Evolutionary conservation across 257 asterid species (phyloP).

Genomic region (Penstemon barbatus): DNA sequence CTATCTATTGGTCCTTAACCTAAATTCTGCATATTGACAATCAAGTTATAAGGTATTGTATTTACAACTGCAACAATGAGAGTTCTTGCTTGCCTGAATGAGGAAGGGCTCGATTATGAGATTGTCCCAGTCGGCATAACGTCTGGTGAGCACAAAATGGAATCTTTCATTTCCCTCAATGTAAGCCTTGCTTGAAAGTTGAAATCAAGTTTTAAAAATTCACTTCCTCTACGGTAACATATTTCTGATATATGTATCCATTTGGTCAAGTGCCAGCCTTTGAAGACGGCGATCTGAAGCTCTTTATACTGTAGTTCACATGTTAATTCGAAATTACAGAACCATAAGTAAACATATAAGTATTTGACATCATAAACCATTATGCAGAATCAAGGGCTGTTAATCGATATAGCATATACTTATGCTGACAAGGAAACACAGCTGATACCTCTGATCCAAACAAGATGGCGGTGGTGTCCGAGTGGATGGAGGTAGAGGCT

Average conservation of each 20-base stretch:
- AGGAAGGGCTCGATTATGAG: slow-evolving; percentile 50
- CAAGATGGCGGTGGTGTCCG: slow-evolving; percentile 34
- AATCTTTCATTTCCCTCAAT: slow-evolving; percentile 46
- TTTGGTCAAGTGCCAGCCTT: slow-evolving; percentile 54
- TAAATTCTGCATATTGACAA: slow-evolving; percentile 31
- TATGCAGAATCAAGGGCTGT: slow-evolving; percentile 76
- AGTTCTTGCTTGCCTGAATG: slow-evolving; percentile 45
- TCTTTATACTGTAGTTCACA: slow-evolving; percentile 30
- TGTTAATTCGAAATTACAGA: neutral
- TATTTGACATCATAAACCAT: neutral
- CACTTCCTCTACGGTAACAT: neutral
- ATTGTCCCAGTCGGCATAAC: slow-evolving; percentile 37
- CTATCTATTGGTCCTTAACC: too few relatives aligned
- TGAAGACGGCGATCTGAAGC: slow-evolving; percentile 49
- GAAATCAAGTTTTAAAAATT: neutral
- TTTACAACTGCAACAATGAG: slow-evolving; percentile 42
- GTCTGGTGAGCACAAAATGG: slow-evolving; percentile 52
- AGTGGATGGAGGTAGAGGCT: slow-evolving; percentile 68
- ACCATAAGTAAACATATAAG: neutral
- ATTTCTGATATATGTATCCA: slow-evolving; percentile 35
- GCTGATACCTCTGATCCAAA: slow-evolving; percentile 41
- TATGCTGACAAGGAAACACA: slow-evolving; percentile 54
- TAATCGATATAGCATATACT: slow-evolving; percentile 38
- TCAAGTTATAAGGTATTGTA: slow-evolving; percentile 48
- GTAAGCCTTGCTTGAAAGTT: slow-evolving; percentile 32